Base-by-base conservation (phyloP, 139 green algal genomes). In the Tetradesmus obliquus region DNA sequence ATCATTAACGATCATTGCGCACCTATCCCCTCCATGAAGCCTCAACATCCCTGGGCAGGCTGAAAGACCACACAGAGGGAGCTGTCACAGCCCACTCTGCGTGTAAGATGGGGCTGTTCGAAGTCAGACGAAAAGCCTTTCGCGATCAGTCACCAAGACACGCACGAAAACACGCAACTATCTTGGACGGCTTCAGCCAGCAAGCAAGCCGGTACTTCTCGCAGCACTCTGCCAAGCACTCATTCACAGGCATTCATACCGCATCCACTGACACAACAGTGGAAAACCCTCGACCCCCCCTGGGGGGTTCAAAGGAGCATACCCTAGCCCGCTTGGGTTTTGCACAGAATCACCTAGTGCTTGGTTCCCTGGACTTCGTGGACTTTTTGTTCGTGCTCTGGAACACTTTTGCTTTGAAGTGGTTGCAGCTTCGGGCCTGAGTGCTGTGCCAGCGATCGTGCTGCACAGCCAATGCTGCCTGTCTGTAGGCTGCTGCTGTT, bases 11-110 rank as follows among this genome's bases (percentile, higher is more conserved):
- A 76, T 76, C 66, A 76, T 76, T 76, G 15, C 66, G 66, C 66
- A 76, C 66, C 66, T 76, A 76, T 76, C 66, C 66, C 66, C 66
- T 76, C 66, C 66, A 76, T 76, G 66, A 76, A 24, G 66, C 66
- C 66, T 76, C 66, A 76, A 76, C 66, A 76, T 76, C 66, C 66
- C 66, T 76, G 66, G 66, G 66, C 66, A 76, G 66, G 66, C 66
- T 76, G 17, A 19, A 76, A 76, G 66, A 19, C 66, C 66, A 76
- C 66, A 76, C 66, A 76, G 66, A 76, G 66, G 66, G 66, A 76
- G 66, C 66, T 76, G 66, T 76, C 66, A 76, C 66, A 76, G 66
- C 66, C 66, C 66, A 76, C 66, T 76, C 66, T 76, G 66, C 17
- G 66, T 76, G 66, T 76, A 76, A 24, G 66, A 24, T 24, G 15